Evolutionary conservation across 805 yeast genomes (phyloP).

Genomic region (Ogataea allantospora): DNA sequence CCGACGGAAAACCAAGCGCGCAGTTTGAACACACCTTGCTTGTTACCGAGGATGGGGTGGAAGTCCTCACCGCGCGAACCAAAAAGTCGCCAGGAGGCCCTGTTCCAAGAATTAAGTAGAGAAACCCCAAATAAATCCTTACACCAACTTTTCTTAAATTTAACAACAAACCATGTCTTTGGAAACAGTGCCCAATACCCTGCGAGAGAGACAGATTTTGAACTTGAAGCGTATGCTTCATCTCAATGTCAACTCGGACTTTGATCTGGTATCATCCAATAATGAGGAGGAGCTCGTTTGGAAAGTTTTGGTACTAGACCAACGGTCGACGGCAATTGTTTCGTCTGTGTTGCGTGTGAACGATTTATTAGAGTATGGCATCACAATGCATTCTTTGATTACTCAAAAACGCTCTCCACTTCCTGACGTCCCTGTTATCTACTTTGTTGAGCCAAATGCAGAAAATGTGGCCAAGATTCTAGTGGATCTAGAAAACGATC

Average conservation of each 20-base stretch:
- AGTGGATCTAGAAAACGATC: conserved; percentile 68
- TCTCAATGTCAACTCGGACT: conserved; percentile 72
- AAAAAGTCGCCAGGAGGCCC: conserved; percentile 90
- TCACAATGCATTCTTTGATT: conserved; percentile 83
- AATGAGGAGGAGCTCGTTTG: conserved; percentile 72
- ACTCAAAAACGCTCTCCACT: conserved; percentile 72
- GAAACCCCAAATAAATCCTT: neutral
- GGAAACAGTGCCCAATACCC: conserved; percentile 19
- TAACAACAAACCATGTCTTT: conserved; percentile 21
- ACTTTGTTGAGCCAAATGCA: conserved; percentile 83
- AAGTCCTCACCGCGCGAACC: conserved; percentile 80
- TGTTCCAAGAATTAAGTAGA: conserved; percentile 42
- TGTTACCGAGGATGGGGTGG: conserved; percentile 92
- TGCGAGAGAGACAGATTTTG: conserved; percentile 31
- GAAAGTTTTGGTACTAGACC: conserved; percentile 88
- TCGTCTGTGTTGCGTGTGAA: conserved; percentile 92
- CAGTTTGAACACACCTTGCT: conserved; percentile 93
- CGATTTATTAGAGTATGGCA: conserved; percentile 85
- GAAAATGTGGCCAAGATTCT: conserved; percentile 71
- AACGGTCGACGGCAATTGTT: conserved; percentile 75
- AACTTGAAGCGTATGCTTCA: conserved; percentile 80
- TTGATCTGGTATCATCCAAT: conserved; percentile 48
- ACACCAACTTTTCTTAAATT: conserved; percentile 5
- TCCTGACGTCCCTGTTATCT: conserved; percentile 93
- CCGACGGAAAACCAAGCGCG: conserved; percentile 86